Base-by-base conservation (phyloP, 345 rosid genomes). In the Rhizophora apiculata region DNA sequence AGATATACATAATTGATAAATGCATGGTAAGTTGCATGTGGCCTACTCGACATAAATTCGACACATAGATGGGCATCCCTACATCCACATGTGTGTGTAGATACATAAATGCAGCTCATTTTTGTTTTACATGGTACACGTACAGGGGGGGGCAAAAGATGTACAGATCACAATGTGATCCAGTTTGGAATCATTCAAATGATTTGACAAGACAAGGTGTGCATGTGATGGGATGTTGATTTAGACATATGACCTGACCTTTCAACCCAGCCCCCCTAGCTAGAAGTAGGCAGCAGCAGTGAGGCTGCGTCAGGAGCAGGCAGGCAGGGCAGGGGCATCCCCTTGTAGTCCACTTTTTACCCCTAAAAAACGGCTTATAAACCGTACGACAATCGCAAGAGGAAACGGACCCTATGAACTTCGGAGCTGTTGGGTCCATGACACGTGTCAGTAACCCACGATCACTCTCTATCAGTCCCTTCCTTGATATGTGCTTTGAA, bases 171-270 rank as follows among this genome's bases (percentile, higher is more conserved):
- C 9, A 27, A 27, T 56, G 60, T 24, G 30, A 56, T 24, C 18
- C 16, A 26, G 60, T 56, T 56, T 56, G 60, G 60, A 56, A 56
- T 15, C 60, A 56, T 56, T 56, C 78, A 71, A 67, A 70, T 82
- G 87, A 84, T 79, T 79, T 81, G 87, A 84, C 85, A 78, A 77
- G 87, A 78, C 84, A 69, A 73, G 65, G 32, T 18, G 64, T 48
- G 80, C 85, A 81, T 82, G 87, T 74, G 82, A 76, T 21, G 68
- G 53, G 74, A 63, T 63, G 22, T 51, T 78, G 85, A 84, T 81
- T 67, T 63, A 55, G 87, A 82, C 85, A 52, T 63, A 20, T 80
- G 84, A 84, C 57, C 80, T 72, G 85, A 81, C 83, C 74, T 68
- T 72, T 77, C 83, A 76, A 24, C 54, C 53, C 24, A 37, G 6